Conservation (phyloP, 176 grass and related monocot genomes). For the Pharus latifolius region DNA sequence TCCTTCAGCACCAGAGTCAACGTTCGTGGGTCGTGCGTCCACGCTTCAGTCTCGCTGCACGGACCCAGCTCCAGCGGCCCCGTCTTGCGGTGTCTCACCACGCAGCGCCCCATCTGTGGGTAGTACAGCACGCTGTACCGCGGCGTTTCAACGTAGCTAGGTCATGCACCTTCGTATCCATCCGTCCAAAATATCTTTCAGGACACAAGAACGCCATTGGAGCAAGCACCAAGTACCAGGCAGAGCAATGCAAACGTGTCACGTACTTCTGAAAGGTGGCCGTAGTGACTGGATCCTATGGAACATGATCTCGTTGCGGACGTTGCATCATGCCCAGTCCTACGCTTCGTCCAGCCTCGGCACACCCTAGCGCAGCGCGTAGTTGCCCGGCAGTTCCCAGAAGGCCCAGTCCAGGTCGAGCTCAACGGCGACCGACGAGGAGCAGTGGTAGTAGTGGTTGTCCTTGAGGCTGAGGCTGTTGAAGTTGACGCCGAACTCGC, state of each 20-base stretch:
- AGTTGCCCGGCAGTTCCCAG: constrained; percentile 66
- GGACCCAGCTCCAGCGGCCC: constrained; percentile 26
- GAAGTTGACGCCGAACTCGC: constrained; percentile 59
- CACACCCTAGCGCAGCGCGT: constrained; percentile 51
- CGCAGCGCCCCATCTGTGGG: constrained; percentile 46
- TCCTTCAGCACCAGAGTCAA: constrained; percentile 30
- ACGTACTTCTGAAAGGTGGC: constrained; percentile 41
- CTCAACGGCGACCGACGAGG: constrained; percentile 25
- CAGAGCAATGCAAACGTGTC: not conserved
- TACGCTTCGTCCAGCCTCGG: constrained; percentile 38
- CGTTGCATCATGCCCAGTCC: constrained; percentile 35
- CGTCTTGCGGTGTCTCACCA: not conserved
- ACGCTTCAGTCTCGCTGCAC: constrained; percentile 43
- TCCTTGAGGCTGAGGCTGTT: constrained; percentile 30
- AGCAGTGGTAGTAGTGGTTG: constrained; percentile 36
- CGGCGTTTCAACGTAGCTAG: constrained; percentile 16
- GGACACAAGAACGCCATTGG: not conserved
- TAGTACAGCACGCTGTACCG: constrained; percentile 47
- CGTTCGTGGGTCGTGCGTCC: constrained; percentile 21
- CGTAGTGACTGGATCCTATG: constrained; percentile 36
- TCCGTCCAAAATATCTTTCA: not conserved
- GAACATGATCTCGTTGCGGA: constrained; percentile 28
- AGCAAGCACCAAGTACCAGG: not conserved
- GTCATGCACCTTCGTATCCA: constrained; percentile 17
- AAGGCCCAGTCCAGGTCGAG: constrained; percentile 69